Percentiles rank a stretch among this genome's conserved stretches.
Conservation (phyloP, 2,329 filamentous ascomycete genomes). For the Knufia fluminis region DNA sequence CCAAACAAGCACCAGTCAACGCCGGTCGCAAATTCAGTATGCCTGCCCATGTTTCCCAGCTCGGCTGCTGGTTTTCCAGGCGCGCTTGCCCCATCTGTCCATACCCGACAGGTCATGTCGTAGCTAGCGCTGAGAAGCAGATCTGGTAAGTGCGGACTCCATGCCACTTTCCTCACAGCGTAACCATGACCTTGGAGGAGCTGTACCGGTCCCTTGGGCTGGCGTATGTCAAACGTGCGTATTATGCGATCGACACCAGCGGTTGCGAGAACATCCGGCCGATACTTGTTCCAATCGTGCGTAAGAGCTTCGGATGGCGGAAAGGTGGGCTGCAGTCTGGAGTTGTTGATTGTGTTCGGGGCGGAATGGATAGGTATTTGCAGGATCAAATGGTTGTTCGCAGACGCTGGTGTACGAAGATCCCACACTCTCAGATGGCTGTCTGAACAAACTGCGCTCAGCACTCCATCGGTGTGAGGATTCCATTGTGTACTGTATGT, state of each 20-base stretch:
- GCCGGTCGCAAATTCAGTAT: conserved; percentile 93
- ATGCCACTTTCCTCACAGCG: conserved; percentile 73
- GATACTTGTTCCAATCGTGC: conserved; percentile 99
- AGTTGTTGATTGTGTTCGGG: conserved; percentile 22
- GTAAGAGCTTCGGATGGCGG: conserved; percentile 78
- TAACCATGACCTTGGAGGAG: conserved; percentile 82
- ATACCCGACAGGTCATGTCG: conserved; percentile 94
- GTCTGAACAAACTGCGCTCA: conserved; percentile 83
- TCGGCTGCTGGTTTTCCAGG: conserved; percentile 42
- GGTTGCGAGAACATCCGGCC: conserved; percentile 71
- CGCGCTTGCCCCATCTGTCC: conserved; percentile 65
- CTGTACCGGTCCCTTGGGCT: conserved; percentile 62
- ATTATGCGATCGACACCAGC: conserved; percentile 82
- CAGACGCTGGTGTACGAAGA: conserved; percentile 72
- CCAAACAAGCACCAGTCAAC: conserved; percentile 98
- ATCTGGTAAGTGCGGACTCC: conserved; percentile 90
- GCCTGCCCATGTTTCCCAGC: conserved; percentile 77
- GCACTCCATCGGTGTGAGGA: conserved; percentile 72
- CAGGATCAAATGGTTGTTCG: conserved; percentile 76
- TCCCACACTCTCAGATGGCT: conserved; percentile 86
- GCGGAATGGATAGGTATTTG: conserved; percentile 72
- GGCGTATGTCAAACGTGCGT: conserved; percentile 82
- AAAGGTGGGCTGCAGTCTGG: conserved; percentile 29
- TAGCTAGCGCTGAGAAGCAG: conserved; percentile 84
- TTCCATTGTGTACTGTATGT: conserved; percentile 90